Evolutionary conservation across 805 yeast species (phyloP), one percentile per base, ranked within the genome.

Genomic region (Ogataea wickerhamii): DNA sequence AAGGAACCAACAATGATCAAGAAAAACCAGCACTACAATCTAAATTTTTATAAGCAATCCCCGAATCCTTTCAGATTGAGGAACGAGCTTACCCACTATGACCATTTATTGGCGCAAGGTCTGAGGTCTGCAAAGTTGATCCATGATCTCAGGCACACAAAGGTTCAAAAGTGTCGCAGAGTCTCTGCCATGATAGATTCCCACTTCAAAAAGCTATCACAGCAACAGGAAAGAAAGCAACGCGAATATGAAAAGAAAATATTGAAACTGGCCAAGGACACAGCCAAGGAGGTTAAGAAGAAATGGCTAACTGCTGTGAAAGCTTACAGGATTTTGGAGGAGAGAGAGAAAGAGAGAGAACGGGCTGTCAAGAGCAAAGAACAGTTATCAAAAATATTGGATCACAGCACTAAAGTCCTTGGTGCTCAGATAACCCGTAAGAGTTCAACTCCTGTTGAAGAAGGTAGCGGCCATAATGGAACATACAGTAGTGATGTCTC

Each of bases 251-350:
- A 88, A 50, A 82, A 76, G 49, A 76, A 78, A 37, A 68, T 83
- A 41, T 68, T 73, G 40, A 76, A 74, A 42, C 59, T 91, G 23
- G 95, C 96, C n/a, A 76, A 87, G 50, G 73, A 80, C 34, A 84
- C 94, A 0, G 83, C 85, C 1, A 81, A 77, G 51, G 87, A 88
- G 30, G 96, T 93, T 8, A 82, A 82, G 61, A 87, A 81, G 58
- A 80, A 93, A 53, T 93, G 99, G 99, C 66, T 72, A 17, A 71
- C 88, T 34, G 98, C 97, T 2, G 86, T 82, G 45, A 87, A 85
- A 57, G 94, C 87, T 1, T 82, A 75, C 55, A 71, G 70, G 34
- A 83, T 80, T 12, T 67, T 85, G 43, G 93, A 85, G 55, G 80
- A 81, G 32, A 78, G 82, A 44, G 87, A 84, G 48, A 82, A 74